A percentile compares a stretch with the other conserved stretches of the same genome.
These are phyloP conservation scores for Yamadazyma diospyri DNA, from an alignment of 1,139 yeast species.

Conservation along the genomic window DNA sequence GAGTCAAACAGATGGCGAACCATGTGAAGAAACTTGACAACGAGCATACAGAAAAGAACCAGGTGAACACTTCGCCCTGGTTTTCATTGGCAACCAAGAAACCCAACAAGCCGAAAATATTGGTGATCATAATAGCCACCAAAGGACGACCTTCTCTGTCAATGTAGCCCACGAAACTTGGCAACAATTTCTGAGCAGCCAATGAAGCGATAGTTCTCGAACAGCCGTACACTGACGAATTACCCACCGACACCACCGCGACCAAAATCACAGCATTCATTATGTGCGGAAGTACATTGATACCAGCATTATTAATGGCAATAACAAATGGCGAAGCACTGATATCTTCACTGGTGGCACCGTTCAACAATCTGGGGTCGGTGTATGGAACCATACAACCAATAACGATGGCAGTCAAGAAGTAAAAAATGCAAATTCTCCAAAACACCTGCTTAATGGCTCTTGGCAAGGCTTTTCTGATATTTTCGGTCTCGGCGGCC, in stretches of 20 bases:
- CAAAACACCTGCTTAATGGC: slow-evolving; percentile 76
- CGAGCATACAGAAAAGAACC: slow-evolving; percentile 68
- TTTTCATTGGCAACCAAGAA: slow-evolving; percentile 54
- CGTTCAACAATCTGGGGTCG: slow-evolving; percentile 33
- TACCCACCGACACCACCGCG: slow-evolving; percentile 52
- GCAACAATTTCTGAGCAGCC: slow-evolving; percentile 49
- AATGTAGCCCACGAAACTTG: slow-evolving; percentile 45
- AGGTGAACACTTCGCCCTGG: slow-evolving; percentile 50
- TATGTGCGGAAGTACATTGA: slow-evolving; percentile 43
- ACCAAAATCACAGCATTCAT: slow-evolving; percentile 52
- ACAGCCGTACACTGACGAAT: slow-evolving; percentile 54
- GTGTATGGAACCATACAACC: slow-evolving; percentile 46
- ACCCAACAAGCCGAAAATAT: slow-evolving; percentile 56
- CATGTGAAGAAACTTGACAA: slow-evolving; percentile 58
- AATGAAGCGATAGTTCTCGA: slow-evolving; percentile 53
- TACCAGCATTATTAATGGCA: slow-evolving; percentile 37
- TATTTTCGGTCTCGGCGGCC: slow-evolving; percentile 79
- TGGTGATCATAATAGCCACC: slow-evolving; percentile 47
- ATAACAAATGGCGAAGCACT: slow-evolving; percentile 42
- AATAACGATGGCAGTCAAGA: slow-evolving; percentile 41
- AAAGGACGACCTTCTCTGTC: slow-evolving; percentile 59
- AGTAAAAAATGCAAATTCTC: slow-evolving; percentile 64
- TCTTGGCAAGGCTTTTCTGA: slow-evolving; percentile 61
- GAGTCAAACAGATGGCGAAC: slow-evolving; percentile 38
- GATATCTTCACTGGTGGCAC: slow-evolving; percentile 25